phyloP scores from a whole-genome alignment of 352 stramenopile species.

The Plasmopara viticola region DNA sequence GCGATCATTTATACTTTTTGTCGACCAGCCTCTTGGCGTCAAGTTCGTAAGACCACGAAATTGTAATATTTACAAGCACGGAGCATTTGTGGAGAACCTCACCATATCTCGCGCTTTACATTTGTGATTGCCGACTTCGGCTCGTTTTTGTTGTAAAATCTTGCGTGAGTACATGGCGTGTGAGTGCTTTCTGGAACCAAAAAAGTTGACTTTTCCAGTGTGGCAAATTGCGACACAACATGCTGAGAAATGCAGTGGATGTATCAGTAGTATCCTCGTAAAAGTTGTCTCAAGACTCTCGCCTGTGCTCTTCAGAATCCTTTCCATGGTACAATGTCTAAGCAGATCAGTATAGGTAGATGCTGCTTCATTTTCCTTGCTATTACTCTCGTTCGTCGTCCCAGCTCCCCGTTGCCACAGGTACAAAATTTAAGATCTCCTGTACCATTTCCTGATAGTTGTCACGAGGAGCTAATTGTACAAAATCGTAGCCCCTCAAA shows the following conservation, averaged over 20 bases:
- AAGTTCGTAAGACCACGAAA: not conserved
- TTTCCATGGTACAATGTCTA: conserved; percentile 25
- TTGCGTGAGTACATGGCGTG: too few species aligned
- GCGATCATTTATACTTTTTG: not conserved
- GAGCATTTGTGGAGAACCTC: too few species aligned
- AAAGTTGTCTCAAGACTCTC: conserved; percentile 61
- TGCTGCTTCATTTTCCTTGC: not conserved
- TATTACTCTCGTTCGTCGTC: conserved; percentile 10
- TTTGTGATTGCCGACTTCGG: too few species aligned
- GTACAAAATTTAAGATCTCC: conserved; percentile 51
- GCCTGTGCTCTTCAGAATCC: conserved; percentile 46
- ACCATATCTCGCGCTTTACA: too few species aligned
- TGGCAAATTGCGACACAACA: conserved; percentile 26
- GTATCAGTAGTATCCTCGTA: conserved; percentile 62
- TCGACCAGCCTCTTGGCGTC: not conserved
- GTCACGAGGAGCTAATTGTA: conserved; percentile 37
- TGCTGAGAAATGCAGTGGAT: conserved; percentile 65
- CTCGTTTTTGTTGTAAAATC: too few species aligned
- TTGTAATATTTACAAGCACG: too few species aligned
- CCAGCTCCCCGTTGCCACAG: conserved; percentile 38
- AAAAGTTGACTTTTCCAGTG: conserved; percentile 1
- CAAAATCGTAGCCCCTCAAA: conserved; percentile 60
- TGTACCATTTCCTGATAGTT: conserved; percentile 64
- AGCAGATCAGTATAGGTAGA: too few species aligned
- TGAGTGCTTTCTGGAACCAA: too few species aligned